Base-by-base conservation (phyloP, 2,329 filamentous ascomycete genomes). In the Triangularia setosa region DNA sequence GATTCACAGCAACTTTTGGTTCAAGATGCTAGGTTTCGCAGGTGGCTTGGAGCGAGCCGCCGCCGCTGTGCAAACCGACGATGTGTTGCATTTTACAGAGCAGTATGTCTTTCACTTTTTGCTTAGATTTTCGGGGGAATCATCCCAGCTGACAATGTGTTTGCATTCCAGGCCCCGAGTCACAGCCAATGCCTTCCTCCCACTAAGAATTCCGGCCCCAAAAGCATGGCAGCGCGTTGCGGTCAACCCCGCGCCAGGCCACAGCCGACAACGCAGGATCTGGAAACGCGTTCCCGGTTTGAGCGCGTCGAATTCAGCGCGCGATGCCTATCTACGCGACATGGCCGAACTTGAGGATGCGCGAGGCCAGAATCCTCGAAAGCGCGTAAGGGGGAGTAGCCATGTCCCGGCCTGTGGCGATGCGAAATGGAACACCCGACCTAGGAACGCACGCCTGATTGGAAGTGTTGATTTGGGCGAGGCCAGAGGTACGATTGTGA, bases 201-300 rank as follows among this genome's bases (percentile, higher is more conserved):
- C 73, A 1, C 66, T 69, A 0, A 62, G 8, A 1, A 53, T 60
- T 1, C 58, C 68, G 5, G 67, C 58, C 16, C 68, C 70, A 2
- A 66, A 69, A 24, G 67, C 74, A 35, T 80, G 75, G 75, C 58
- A 75, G 24, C 74, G 75, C 54, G 69, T 77, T 4, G 48, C 71
- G 2, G 67, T 72, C 8, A 70, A 73, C 6, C 67, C 73, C 3
- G 66, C 68, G 2, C 56, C 67, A 6, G 63, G 60, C 54, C 54
- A 59, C 21, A 24, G 60, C 48, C 68, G 67, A 57, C 73, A 60
- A 24, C 67, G 67, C 56, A 73, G 58, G 27, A 72, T 77, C 11
- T 75, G 74, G 73, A 77, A 77, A 63, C 69, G 75, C 12, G 70
- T 75, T 14, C 70, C 67, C 35, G 69, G 70, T 4, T 58, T 69